Conservation (phyloP, 768 basidiomycete genomes). For the Termitomyces sp. region DNA sequence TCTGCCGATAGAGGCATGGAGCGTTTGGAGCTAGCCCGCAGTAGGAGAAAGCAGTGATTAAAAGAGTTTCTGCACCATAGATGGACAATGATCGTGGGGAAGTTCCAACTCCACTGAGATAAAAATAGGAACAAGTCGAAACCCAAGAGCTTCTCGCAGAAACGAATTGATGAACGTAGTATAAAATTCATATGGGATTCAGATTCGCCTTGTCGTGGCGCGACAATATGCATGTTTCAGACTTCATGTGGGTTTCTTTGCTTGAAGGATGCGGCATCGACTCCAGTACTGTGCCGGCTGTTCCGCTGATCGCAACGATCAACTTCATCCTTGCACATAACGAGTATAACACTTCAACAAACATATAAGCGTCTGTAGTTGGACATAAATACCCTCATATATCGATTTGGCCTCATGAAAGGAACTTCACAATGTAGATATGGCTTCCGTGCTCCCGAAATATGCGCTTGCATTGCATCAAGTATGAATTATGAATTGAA, state of each 20-base stretch:
- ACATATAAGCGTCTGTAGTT: background rate
- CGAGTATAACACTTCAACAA: background rate
- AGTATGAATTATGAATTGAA: slow-evolving; percentile 3
- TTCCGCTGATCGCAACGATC: background rate
- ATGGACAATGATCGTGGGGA: slow-evolving; percentile 3
- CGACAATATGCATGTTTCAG: background rate
- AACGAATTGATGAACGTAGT: background rate
- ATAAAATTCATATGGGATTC: background rate
- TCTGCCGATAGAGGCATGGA: slow-evolving; percentile 6
- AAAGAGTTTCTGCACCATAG: background rate
- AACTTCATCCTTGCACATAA: background rate
- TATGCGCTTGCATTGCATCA: background rate
- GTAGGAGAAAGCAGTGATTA: background rate
- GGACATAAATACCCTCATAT: background rate
- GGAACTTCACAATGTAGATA: background rate
- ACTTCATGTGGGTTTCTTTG: background rate
- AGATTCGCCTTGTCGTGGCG: background rate
- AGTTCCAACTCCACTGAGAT: slow-evolving; percentile 1
- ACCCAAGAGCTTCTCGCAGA: background rate
- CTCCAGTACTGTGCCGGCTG: background rate
- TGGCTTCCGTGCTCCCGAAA: background rate
- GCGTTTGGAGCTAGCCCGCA: background rate
- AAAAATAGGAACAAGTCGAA: slow-evolving; percentile 3
- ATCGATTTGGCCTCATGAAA: background rate
- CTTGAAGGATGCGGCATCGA: background rate